These are phyloP conservation scores for Suillus americanus DNA, from an alignment of 768 basidiomycete genomes.

Conservation along the genomic window DNA sequence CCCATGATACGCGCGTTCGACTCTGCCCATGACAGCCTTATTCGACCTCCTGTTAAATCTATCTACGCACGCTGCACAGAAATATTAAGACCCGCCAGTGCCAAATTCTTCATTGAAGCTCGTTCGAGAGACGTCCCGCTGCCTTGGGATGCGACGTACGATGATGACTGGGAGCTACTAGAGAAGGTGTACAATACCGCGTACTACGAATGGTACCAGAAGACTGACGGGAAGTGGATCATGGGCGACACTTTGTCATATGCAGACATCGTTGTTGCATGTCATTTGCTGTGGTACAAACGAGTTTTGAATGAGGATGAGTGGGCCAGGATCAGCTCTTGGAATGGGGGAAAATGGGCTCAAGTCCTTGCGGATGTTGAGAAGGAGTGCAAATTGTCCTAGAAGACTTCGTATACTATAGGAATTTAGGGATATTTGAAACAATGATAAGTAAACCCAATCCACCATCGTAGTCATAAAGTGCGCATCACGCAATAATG, in stretches of 20 bases:
- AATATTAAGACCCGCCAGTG: too few species aligned
- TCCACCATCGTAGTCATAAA: too few species aligned
- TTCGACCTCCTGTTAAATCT: too few species aligned
- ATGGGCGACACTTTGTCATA: slow-evolving; percentile 11
- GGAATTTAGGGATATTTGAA: background rate
- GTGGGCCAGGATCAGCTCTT: slow-evolving; percentile 23
- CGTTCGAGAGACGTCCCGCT: too few species aligned
- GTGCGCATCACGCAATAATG: slow-evolving; percentile 19
- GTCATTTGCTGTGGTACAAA: slow-evolving; percentile 16
- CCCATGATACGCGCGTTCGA: too few species aligned
- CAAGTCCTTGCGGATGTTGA: slow-evolving; percentile 23
- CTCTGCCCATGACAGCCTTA: too few species aligned
- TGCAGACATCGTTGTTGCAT: slow-evolving; percentile 8
- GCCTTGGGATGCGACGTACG: too few species aligned
- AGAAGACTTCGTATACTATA: background rate
- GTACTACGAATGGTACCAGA: slow-evolving; percentile 25
- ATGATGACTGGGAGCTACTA: slow-evolving; percentile 25
- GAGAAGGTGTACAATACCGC: slow-evolving; percentile 16
- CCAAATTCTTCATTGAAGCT: too few species aligned
- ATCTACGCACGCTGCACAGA: too few species aligned
- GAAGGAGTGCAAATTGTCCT: slow-evolving; percentile 24
- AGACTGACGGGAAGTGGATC: slow-evolving; percentile 19
- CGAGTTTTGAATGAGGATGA: slow-evolving; percentile 23
- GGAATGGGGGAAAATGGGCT: slow-evolving; percentile 29
- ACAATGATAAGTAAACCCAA: too few species aligned